Evolutionary conservation across 1,139 yeast species (phyloP), one percentile per base, ranked within the genome.

Genomic region (Geotrichum restrictum): DNA sequence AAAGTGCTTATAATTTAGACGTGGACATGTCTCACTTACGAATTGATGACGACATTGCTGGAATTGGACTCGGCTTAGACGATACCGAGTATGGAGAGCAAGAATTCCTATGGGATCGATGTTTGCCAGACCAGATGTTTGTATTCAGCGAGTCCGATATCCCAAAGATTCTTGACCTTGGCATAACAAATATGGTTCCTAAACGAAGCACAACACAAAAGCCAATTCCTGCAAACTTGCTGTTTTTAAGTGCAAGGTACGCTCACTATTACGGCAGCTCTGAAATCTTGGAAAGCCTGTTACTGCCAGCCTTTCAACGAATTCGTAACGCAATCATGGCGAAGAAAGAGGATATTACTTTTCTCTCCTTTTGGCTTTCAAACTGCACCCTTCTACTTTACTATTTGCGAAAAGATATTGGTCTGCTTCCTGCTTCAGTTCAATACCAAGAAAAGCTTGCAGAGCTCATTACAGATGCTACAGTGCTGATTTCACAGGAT

Each of bases 221-320:
- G 53, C 75, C 77, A 0, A 64, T 69, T 16, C 74, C 77, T 1
- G 77, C 78, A 2, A 73, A 74, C 56, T 65, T 73, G 49, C 53
- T 74, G 3, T 74, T 73, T 54, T 60, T 74, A 43, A 66, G 72
- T 21, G 66, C 72, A 2, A 63, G 78, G 22, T 74, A 71, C 55
- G 75, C 74, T 8, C 71, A 69, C 51, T 70, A 70, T 54, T 62
- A 60, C 45, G 73, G 74, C 32, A 64, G 64, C 27, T 60, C 64
- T 1, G 72, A 69, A 37, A 62, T 69, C 32, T 56, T 74, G 45
- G 64, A 62, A 13, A 64, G 65, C 38, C 59, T 74, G 31, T 51
- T 73, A 44, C 56, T 57, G 14, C 74, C 74, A 1, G 67, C 69
- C 1, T 56, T 68, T 16, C 61, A 63, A 19, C 67, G 75, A 8